phyloP scores from a whole-genome alignment of 2,329 filamentous ascomycete genomes.

The Nakataea oryzae region DNA sequence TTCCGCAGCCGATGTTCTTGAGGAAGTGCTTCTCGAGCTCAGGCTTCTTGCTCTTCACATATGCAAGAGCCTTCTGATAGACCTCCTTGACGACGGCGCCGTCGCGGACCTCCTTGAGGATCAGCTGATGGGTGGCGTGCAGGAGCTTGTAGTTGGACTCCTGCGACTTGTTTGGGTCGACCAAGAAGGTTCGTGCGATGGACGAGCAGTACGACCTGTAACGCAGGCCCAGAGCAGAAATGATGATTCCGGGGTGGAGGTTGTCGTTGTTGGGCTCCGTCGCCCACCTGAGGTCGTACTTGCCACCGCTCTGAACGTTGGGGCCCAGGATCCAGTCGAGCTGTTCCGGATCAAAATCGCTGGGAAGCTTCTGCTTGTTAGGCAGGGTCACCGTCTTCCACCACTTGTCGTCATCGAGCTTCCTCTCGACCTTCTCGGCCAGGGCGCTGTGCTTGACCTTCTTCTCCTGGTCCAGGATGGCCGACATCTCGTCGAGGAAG shows the following conservation, averaged over 20 bases:
- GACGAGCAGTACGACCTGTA: conserved; percentile 95
- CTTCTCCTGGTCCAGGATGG: conserved; percentile 90
- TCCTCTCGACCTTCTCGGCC: conserved; percentile 78
- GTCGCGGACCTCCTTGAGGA: conserved; percentile 83
- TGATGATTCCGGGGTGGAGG: conserved; percentile 85
- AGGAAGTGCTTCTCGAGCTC: conserved; percentile 92
- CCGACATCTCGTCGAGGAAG: conserved; percentile 97
- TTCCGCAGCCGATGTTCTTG: conserved; percentile 83
- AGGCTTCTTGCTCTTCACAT: conserved; percentile 83
- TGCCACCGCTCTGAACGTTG: conserved; percentile 88
- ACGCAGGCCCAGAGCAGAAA: conserved; percentile 81
- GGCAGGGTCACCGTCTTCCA: conserved; percentile 71
- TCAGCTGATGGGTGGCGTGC: conserved; percentile 72
- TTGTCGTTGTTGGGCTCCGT: conserved; percentile 70
- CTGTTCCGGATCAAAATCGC: conserved; percentile 77
- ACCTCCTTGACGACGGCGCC: conserved; percentile 81
- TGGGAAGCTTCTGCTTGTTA: conserved; percentile 64
- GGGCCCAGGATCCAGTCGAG: conserved; percentile 92
- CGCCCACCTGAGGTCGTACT: conserved; percentile 79
- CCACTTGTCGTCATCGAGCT: conserved; percentile 88
- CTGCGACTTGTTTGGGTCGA: conserved; percentile 93
- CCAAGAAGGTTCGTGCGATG: conserved; percentile 87
- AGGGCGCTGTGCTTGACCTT: conserved; percentile 86
- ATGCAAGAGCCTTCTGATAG: conserved; percentile 72
- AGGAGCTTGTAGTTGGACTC: conserved; percentile 91